phyloP scores from a whole-genome alignment of 1,139 yeast genomes.

The Pichia sp. region DNA sequence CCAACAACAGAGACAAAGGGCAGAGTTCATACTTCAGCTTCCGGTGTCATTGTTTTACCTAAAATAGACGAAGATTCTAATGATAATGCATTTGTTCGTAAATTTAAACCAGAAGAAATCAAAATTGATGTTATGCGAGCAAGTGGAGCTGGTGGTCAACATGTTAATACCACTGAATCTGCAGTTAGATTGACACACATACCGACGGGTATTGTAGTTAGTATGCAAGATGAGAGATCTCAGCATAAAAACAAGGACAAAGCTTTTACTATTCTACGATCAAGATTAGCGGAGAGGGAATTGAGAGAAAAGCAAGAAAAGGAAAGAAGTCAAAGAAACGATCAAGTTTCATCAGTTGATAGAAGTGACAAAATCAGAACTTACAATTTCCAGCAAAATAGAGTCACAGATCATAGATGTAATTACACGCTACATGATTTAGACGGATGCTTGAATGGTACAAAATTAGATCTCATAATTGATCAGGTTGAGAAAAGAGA shows the following conservation, averaged over 20 bases:
- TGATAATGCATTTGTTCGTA: conserved; percentile 42
- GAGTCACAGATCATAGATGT: conserved; percentile 92
- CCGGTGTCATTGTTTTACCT: conserved; percentile 92
- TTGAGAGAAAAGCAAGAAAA: conserved; percentile 53
- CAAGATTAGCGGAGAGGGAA: conserved; percentile 78
- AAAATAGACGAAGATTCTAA: conserved; percentile 57
- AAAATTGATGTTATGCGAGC: conserved; percentile 94
- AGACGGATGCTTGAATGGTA: conserved; percentile 73
- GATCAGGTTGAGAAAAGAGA: conserved; percentile 44
- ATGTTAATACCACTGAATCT: conserved; percentile 95
- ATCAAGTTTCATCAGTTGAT: conserved; percentile 83
- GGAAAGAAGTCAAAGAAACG: conserved; percentile 63
- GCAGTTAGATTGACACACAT: conserved; percentile 90
- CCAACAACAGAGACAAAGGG: conserved; percentile 95
- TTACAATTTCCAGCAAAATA: conserved; percentile 84
- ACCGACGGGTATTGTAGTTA: conserved; percentile 84
- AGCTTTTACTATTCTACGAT: conserved; percentile 75
- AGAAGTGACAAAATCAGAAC: conserved; percentile 92
- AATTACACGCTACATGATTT: conserved; percentile 71
- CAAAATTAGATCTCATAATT: conserved; percentile 53
- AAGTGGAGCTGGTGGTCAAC: conserved; percentile 98
- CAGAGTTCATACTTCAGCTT: conserved; percentile 89
- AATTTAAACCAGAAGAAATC: conserved; percentile 80
- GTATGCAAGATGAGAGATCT: conserved; percentile 92
- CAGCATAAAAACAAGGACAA: conserved; percentile 95